These are phyloP conservation scores for Botrytis elliptica DNA, from an alignment of 2,329 filamentous ascomycete genomes.

Conservation along the genomic window DNA sequence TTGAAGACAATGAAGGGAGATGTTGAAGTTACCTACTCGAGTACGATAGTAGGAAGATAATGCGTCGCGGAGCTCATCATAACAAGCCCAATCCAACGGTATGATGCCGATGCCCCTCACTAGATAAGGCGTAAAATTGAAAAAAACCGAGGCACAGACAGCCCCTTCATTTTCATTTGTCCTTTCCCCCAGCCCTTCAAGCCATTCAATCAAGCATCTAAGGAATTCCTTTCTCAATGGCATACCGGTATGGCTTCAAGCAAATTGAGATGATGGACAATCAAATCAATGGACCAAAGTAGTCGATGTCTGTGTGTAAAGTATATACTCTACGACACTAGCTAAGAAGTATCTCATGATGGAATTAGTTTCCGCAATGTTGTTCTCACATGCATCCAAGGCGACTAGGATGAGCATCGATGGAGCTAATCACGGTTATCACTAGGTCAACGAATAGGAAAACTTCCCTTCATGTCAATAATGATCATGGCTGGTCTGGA, in stretches of 20 bases:
- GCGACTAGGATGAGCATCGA: neutral
- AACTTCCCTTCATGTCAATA: neutral
- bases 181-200: neutral
- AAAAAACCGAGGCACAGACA: neutral
- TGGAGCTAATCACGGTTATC: constrained; percentile 5
- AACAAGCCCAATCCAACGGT: neutral
- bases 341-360: neutral
- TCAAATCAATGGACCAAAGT: neutral
- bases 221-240: neutral
- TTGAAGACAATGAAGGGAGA: neutral
- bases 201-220: neutral
- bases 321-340: neutral
- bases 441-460: constrained; percentile 16
- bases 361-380: neutral
- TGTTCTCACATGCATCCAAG: neutral
- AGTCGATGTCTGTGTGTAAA: neutral
- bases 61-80: neutral
- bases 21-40: neutral
- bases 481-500: constrained; percentile 16
- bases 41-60: neutral
- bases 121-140: neutral
- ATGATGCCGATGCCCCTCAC: neutral
- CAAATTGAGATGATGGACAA: neutral
- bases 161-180: neutral
- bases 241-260: neutral